Evolutionary conservation across 345 rosid species (phyloP).

Genomic region (Eucalyptus shirleyi): DNA sequence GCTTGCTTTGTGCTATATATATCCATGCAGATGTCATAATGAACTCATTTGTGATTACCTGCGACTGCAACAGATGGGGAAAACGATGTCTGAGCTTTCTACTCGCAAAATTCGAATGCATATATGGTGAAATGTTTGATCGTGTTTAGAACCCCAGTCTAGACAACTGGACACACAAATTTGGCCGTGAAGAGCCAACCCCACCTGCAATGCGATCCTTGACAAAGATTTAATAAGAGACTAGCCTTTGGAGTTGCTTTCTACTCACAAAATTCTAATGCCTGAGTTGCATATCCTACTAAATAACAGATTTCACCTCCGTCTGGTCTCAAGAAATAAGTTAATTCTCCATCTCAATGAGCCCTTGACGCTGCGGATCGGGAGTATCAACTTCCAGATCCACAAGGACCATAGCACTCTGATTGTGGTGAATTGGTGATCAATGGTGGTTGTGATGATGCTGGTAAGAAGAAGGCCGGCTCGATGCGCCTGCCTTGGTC

Average conservation of each 20-base stretch:
- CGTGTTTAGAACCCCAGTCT: too few relatives aligned
- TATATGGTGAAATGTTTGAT: too few relatives aligned
- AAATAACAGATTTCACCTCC: background rate
- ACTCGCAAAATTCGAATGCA: too few relatives aligned
- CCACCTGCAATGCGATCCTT: background rate
- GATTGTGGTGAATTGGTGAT: background rate
- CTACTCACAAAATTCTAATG: background rate
- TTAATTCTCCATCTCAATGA: background rate
- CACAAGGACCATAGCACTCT: background rate
- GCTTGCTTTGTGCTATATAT: background rate
- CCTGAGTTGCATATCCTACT: background rate
- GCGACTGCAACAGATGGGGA: conserved; percentile 20
- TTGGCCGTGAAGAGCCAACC: background rate
- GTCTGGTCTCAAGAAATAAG: background rate
- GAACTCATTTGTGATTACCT: background rate
- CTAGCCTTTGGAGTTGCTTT: background rate
- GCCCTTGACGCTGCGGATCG: background rate
- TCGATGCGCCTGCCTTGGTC: background rate
- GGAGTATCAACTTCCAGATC: background rate
- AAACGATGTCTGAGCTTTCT: background rate
- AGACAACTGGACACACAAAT: background rate
- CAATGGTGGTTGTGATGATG: background rate
- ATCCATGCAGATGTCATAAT: background rate
- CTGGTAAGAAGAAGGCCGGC: background rate
- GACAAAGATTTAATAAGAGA: background rate